Conservation (phyloP, 2,329 filamentous ascomycete genomes). For the Verticillium tricorpus region DNA sequence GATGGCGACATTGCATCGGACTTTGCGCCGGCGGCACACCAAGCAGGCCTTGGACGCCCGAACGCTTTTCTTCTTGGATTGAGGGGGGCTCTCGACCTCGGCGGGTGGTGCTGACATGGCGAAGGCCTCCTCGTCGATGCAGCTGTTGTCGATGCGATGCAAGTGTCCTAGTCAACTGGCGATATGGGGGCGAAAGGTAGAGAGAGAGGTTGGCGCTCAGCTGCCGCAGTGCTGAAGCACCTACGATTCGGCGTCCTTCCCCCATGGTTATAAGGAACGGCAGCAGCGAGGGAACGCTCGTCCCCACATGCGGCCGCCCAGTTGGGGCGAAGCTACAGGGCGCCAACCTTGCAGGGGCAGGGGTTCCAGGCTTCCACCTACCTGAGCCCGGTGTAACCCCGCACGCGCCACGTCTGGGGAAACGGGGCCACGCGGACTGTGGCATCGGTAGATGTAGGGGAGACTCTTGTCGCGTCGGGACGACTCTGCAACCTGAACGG, state of each 20-base stretch:
- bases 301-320: background rate
- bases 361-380: background rate
- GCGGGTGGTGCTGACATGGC: background rate
- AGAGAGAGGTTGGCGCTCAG: no score
- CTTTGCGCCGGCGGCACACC: background rate
- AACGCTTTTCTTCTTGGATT: background rate
- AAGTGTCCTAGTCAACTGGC: no score
- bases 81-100: background rate
- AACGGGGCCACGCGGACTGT: no score
- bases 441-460: no score
- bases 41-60: constrained; percentile 1
- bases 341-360: background rate
- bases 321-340: background rate
- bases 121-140: background rate
- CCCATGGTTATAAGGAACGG: background rate
- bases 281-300: background rate
- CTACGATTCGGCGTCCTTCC: background rate
- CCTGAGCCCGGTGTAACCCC: background rate
- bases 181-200: background rate
- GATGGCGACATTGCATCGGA: constrained; percentile 1
- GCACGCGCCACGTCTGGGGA: background rate
- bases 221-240: background rate
- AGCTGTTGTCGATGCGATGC: no score
- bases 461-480: no score
- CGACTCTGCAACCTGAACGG: no score